These are phyloP conservation scores for Alternaria viburni DNA, from an alignment of 2,329 filamentous ascomycete genomes.

Conservation along the genomic window DNA sequence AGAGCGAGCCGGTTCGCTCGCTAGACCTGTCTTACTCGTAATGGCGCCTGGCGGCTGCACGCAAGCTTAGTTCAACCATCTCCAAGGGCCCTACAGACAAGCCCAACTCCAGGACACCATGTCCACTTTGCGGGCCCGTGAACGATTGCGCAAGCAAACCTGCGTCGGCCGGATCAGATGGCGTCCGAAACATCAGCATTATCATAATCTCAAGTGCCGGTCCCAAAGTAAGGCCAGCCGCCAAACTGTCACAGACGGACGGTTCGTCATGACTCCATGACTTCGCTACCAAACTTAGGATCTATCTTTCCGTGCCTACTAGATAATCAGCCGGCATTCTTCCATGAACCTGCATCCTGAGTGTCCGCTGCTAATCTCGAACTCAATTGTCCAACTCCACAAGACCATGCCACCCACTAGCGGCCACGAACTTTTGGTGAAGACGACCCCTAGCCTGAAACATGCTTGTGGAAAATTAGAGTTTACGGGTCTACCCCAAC, in stretches of 20 bases:
- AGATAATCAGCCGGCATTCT: slow-evolving; percentile 1
- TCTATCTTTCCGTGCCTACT: background rate
- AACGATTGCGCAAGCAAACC: slow-evolving; percentile 32
- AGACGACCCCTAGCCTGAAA: slow-evolving; percentile 27
- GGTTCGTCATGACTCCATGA: background rate
- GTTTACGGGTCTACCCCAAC: slow-evolving; percentile 25
- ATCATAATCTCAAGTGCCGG: slow-evolving; percentile 2
- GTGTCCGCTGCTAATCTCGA: background rate
- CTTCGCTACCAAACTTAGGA: slow-evolving; percentile 1
- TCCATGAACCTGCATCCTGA: background rate
- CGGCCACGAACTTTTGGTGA: background rate
- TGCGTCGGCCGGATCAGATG: slow-evolving; percentile 8
- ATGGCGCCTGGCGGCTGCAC: slow-evolving; percentile 17
- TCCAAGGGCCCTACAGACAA: slow-evolving; percentile 5
- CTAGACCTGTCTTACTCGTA: slow-evolving; percentile 22
- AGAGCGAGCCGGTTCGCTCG: slow-evolving; percentile 16
- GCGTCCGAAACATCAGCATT: slow-evolving; percentile 6
- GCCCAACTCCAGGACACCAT: background rate
- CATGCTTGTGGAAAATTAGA: slow-evolving; percentile 25
- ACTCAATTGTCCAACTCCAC: background rate
- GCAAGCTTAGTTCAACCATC: slow-evolving; percentile 16
- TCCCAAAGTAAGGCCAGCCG: slow-evolving; percentile 5
- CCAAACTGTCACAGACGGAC: slow-evolving; percentile 10
- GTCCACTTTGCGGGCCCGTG: slow-evolving; percentile 16
- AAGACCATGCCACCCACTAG: slow-evolving; percentile 2